Base-by-base conservation (phyloP, 202 grass and related monocot genomes). In the Tripidium arundinaceum region DNA sequence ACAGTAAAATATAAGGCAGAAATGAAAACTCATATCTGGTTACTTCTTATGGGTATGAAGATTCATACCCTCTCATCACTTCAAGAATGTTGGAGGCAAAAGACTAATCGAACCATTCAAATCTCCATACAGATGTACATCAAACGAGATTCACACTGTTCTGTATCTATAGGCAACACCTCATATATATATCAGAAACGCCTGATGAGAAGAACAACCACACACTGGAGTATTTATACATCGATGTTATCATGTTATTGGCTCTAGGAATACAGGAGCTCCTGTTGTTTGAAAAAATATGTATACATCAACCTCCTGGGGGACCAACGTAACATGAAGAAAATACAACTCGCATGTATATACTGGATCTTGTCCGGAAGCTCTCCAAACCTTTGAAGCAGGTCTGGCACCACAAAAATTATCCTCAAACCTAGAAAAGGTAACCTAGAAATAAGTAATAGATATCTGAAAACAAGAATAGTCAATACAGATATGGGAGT, bases 331-430 rank as follows among this genome's bases (percentile, higher is more conserved):
- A 24, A 29, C 70, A 43, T 24, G n/a, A 38, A 39, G 21, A 38
- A 59, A 71, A 57, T 64, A n/a, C 37, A 16, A n/a, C n/a, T n/a
- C 28, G 3, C 29, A 16, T 11, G 1, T 31, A 11, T 24, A 21
- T n/a, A 71, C 54, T 75, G 14, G 70, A 84, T 84, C 75, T 83
- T 45, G 7, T 58, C 58, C 11, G 5, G 5, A 9, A 71, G 45
- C 2, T 7, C 22, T 76, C 41, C 6, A 24, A 34, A 34, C 34
- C 76, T 69, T 65, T 45, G 43, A 71, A 41, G 60, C 40, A 76
- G 64, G 29, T 19, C n/a, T 16, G 66, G 43, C 18, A 75, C 39
- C 50, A 40, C 52, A 21, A 77, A 74, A 61, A 43, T 10, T 11
- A 27, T 27, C 38, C 19, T 45, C 9, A 38, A 36, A 42, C 52